Evolutionary conservation across 2,329 filamentous ascomycete genomes (phyloP).

Genomic region (Lachnellula arida): DNA sequence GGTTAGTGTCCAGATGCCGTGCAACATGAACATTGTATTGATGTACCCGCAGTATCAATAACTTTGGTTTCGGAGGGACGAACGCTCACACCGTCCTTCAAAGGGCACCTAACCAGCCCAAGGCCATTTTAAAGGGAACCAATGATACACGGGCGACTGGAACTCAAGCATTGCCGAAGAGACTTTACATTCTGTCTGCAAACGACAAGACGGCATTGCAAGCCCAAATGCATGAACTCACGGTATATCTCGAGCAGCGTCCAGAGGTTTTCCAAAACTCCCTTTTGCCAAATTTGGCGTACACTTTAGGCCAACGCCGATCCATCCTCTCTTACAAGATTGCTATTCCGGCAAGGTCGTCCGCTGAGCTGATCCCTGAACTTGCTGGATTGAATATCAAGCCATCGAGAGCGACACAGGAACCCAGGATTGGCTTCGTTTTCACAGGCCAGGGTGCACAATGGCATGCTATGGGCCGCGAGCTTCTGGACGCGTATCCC

Average conservation of each 20-base stretch:
- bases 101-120: slow-evolving; percentile 21
- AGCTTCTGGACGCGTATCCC: slow-evolving; percentile 30
- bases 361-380: slow-evolving; percentile 32
- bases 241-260: slow-evolving; percentile 21
- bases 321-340: slow-evolving; percentile 24
- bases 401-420: slow-evolving; percentile 8
- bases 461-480: slow-evolving; percentile 23
- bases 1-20: neutral
- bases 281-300: slow-evolving; percentile 22
- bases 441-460: slow-evolving; percentile 28
- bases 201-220: slow-evolving; percentile 19
- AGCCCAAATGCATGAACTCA: slow-evolving; percentile 17
- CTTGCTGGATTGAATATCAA: slow-evolving; percentile 35
- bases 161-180: slow-evolving; percentile 8
- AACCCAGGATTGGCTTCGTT: slow-evolving; percentile 24
- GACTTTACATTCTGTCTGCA: slow-evolving; percentile 24
- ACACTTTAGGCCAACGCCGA: slow-evolving; percentile 27
- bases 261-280: slow-evolving; percentile 24
- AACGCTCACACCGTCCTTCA: slow-evolving; percentile 37
- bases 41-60: slow-evolving; percentile 31
- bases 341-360: slow-evolving; percentile 15
- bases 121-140: neutral
- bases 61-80: slow-evolving; percentile 31
- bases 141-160: slow-evolving; percentile 17
- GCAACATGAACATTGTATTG: neutral